A percentile compares a stretch with the other conserved stretches of the same genome.
phyloP scores from a whole-genome alignment of 2,329 filamentous ascomycete species.

The Zasmidium citrigriseum region DNA sequence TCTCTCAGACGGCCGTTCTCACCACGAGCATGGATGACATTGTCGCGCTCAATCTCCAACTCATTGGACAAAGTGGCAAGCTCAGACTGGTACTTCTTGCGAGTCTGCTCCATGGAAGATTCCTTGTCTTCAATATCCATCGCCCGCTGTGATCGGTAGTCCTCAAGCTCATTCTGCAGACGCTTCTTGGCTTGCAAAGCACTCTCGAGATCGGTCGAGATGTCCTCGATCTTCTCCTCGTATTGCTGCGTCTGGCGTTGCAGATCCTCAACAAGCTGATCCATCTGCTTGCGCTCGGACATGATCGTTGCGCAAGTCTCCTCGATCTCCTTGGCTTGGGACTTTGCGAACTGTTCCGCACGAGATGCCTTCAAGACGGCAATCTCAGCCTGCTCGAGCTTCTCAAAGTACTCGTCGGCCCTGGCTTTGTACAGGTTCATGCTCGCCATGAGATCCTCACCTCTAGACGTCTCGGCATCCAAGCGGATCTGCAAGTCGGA shows the following conservation, averaged over 20 bases:
- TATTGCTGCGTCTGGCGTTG: conserved; percentile 86
- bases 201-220: conserved; percentile 84
- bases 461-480: conserved; percentile 82
- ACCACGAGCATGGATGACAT: conserved; percentile 77
- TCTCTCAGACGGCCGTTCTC: conserved; percentile 89
- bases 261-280: conserved; percentile 81
- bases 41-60: conserved; percentile 89
- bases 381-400: conserved; percentile 95
- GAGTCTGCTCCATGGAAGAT: conserved; percentile 90
- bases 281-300: conserved; percentile 89
- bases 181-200: conserved; percentile 88
- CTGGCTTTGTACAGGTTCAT: conserved; percentile 87
- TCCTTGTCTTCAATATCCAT: conserved; percentile 98
- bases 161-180: conserved; percentile 94
- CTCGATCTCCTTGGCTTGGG: conserved; percentile 86
- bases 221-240: conserved; percentile 87
- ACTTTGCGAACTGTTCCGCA: conserved; percentile 90
- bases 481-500: conserved; percentile 90
- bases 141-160: conserved; percentile 91
- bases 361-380: conserved; percentile 87
- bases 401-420: conserved; percentile 94
- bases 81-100: conserved; percentile 95
- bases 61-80: conserved; percentile 88
- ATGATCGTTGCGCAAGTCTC: conserved; percentile 88
- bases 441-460: conserved; percentile 80